phyloP scores from a whole-genome alignment of 164 flowering plant genomes.

The Cinnamomum micranthum region DNA sequence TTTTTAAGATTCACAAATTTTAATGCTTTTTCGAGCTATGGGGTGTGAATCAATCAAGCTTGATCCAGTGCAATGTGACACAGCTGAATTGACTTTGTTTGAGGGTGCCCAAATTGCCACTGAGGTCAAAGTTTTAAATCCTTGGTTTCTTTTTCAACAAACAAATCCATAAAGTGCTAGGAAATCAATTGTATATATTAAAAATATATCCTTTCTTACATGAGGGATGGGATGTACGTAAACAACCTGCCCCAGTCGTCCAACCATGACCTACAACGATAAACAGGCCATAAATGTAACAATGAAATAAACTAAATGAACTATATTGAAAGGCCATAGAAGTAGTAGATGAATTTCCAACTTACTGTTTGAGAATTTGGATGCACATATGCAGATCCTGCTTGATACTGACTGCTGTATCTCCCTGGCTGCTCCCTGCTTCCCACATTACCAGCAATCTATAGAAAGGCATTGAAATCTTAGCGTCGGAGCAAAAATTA shows the following conservation, averaged over 20 bases:
- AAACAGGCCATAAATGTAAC: background rate
- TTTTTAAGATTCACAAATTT: too few relatives aligned
- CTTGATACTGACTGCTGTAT: slow-evolving; percentile 47
- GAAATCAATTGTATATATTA: background rate
- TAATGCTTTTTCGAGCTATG: too few relatives aligned
- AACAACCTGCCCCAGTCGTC: slow-evolving; percentile 59
- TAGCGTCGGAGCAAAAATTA: background rate
- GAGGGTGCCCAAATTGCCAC: too few relatives aligned
- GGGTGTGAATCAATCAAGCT: too few relatives aligned
- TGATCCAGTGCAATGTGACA: too few relatives aligned
- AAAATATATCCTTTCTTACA: slow-evolving; percentile 33
- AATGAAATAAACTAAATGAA: background rate
- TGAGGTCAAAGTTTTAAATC: too few relatives aligned
- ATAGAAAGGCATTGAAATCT: slow-evolving; percentile 12
- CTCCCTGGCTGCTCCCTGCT: slow-evolving; percentile 52
- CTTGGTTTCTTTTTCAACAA: too few relatives aligned
- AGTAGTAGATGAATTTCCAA: background rate
- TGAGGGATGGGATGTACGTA: slow-evolving; percentile 60
- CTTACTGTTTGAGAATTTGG: slow-evolving; percentile 66
- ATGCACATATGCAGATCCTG: slow-evolving; percentile 44
- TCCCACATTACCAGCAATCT: slow-evolving; percentile 55
- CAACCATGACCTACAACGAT: slow-evolving; percentile 54
- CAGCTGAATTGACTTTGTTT: too few relatives aligned
- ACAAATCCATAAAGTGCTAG: background rate
- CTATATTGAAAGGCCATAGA: too few relatives aligned